phyloP scores from a whole-genome alignment of 192 early-diverging fungal genomes.

The Dissophora ornata region DNA sequence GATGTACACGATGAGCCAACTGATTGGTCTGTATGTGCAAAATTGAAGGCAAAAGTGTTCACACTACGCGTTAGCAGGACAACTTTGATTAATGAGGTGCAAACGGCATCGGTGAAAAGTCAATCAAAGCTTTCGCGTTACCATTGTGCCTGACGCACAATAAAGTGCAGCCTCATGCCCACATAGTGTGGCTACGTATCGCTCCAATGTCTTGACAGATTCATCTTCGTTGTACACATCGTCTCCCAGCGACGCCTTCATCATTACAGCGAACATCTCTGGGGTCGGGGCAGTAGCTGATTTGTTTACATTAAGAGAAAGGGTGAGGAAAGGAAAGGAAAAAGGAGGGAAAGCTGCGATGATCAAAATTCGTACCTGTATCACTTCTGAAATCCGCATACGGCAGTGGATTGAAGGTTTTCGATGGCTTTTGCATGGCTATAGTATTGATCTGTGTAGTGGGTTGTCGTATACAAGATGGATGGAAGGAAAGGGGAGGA shows the following conservation, averaged over 20 bases:
- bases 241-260: conserved; percentile 62
- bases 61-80: too few relatives aligned
- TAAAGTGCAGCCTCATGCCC: conserved; percentile 86
- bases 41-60: too few relatives aligned
- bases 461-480: background rate
- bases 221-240: conserved; percentile 80
- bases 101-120: too few relatives aligned
- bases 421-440: conserved; percentile 1
- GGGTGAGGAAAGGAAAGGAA: background rate
- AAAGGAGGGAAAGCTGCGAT: background rate
- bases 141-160: conserved; percentile 83
- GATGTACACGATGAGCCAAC: conserved; percentile 80
- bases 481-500: too few relatives aligned
- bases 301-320: too few relatives aligned
- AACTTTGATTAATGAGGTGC: too few relatives aligned
- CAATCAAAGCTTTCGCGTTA: too few relatives aligned
- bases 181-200: conserved; percentile 71
- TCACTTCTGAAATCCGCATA: conserved; percentile 62
- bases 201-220: conserved; percentile 75
- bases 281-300: conserved; percentile 64
- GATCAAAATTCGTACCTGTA: conserved; percentile 42
- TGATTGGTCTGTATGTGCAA: conserved; percentile 67
- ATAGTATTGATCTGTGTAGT: background rate
- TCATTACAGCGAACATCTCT: conserved; percentile 70
- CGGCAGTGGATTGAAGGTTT: conserved; percentile 21